Evolutionary conservation across 2,329 filamentous ascomycete species (phyloP).

Genomic region (Fusarium transvaalense): DNA sequence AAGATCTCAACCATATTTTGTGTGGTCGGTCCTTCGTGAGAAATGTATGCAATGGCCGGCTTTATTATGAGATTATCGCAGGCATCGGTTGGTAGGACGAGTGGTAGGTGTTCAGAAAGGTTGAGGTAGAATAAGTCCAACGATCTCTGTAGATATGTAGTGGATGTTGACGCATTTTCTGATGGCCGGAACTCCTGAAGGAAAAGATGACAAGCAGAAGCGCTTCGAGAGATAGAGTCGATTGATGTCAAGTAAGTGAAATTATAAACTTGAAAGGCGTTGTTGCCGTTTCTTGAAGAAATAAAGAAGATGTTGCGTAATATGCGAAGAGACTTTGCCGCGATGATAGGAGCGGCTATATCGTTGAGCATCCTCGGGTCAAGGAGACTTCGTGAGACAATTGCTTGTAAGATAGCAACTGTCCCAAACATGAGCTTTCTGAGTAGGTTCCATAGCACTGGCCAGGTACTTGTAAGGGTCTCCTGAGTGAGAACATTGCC

Average conservation of each 20-base stretch:
- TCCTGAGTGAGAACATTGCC: slow-evolving; percentile 71
- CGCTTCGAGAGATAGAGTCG: slow-evolving; percentile 82
- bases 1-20: slow-evolving; percentile 73
- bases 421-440: slow-evolving; percentile 81
- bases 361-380: slow-evolving; percentile 62
- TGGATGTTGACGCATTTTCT: slow-evolving; percentile 50
- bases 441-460: slow-evolving; percentile 79
- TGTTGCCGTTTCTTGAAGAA: slow-evolving; percentile 78
- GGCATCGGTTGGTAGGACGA: slow-evolving; percentile 73
- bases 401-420: slow-evolving; percentile 79
- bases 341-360: slow-evolving; percentile 70
- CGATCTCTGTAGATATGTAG: slow-evolving; percentile 69
- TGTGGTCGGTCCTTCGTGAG: slow-evolving; percentile 58
- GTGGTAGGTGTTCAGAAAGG: slow-evolving; percentile 83
- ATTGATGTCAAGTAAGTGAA: slow-evolving; percentile 87
- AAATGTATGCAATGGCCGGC: slow-evolving; percentile 80
- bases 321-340: slow-evolving; percentile 77
- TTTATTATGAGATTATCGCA: slow-evolving; percentile 81
- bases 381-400: slow-evolving; percentile 73
- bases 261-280: slow-evolving; percentile 83
- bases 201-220: slow-evolving; percentile 74
- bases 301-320: slow-evolving; percentile 87
- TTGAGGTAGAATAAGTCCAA: slow-evolving; percentile 93
- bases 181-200: slow-evolving; percentile 69
- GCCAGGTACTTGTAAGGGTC: slow-evolving; percentile 74